These are phyloP conservation scores for Phanerochaete carnosa DNA, from an alignment of 768 basidiomycete genomes.

Conservation along the genomic window DNA sequence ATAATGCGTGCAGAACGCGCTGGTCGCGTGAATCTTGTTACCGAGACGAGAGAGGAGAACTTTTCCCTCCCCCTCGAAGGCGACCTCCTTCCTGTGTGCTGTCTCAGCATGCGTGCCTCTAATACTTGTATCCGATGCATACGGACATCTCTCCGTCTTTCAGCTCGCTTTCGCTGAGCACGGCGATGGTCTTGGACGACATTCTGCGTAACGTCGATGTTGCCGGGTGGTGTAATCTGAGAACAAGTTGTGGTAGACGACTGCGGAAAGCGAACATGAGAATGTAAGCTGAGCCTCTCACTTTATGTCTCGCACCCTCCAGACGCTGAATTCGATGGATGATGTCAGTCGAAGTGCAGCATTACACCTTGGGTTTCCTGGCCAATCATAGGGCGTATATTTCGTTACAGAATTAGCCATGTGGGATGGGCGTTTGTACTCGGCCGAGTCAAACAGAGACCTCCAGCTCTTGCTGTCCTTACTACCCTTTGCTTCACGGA, in stretches of 20 bases:
- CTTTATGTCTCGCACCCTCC: neutral
- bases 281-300: neutral
- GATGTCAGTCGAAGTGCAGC: neutral
- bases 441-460: slow-evolving; percentile 27
- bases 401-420: neutral
- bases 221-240: neutral
- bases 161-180: slow-evolving; percentile 44
- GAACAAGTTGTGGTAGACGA: neutral
- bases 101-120: neutral
- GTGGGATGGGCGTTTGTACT: neutral
- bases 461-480: slow-evolving; percentile 10
- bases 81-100: slow-evolving; percentile 70
- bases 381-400: neutral
- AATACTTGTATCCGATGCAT: neutral
- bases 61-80: slow-evolving; percentile 70
- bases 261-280: slow-evolving; percentile 7
- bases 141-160: slow-evolving; percentile 55
- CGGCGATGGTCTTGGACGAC: slow-evolving; percentile 43
- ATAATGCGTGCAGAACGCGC: slow-evolving; percentile 88
- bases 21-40: slow-evolving; percentile 73
- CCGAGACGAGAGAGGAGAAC: slow-evolving; percentile 76
- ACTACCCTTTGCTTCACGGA: slow-evolving; percentile 16
- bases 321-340: neutral
- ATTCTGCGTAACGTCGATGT: slow-evolving; percentile 17
- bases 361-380: neutral